Evolutionary conservation across 805 yeast genomes (phyloP).

Genomic region (Metschnikowia kunwiensis): DNA sequence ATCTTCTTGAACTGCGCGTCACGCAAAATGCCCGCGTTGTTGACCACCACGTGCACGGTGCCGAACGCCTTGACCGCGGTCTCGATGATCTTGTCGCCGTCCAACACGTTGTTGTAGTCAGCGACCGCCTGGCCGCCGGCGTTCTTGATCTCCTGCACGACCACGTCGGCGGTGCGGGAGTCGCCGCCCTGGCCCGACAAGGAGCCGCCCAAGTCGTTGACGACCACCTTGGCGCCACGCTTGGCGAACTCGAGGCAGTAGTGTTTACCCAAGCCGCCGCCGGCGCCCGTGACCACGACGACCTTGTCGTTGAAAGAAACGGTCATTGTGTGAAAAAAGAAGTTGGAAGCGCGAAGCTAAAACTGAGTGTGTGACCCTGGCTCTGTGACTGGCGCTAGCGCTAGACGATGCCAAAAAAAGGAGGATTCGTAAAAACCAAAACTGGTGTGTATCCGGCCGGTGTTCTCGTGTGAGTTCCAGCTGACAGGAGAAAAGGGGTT

Average conservation of each 20-base stretch:
- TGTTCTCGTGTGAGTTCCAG: too few relatives aligned
- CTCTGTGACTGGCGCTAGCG: too few relatives aligned
- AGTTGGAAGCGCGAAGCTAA: not conserved
- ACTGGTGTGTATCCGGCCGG: too few relatives aligned
- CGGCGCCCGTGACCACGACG: constrained; percentile 94
- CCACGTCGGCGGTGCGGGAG: constrained; percentile 78
- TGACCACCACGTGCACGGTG: constrained; percentile 80
- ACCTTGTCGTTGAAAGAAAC: constrained; percentile 71
- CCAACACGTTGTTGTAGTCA: constrained; percentile 84
- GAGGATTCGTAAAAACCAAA: too few relatives aligned
- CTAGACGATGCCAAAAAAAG: too few relatives aligned
- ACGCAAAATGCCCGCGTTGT: constrained; percentile 93
- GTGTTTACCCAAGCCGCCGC: constrained; percentile 91
- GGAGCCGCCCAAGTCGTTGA: constrained; percentile 89
- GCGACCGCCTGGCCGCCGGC: constrained; percentile 88
- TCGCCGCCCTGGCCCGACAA: constrained; percentile 70
- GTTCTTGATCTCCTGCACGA: constrained; percentile 75
- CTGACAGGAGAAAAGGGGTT: too few relatives aligned
- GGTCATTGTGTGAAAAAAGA: constrained; percentile 15
- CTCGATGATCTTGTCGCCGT: constrained; percentile 80
- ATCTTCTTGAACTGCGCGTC: constrained; percentile 86
- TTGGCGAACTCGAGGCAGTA: constrained; percentile 85
- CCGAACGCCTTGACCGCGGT: constrained; percentile 87
- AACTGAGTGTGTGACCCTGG: constrained; percentile 2
- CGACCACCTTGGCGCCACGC: constrained; percentile 93